Percentiles rank a stretch among this genome's conserved stretches.
These are phyloP conservation scores for Pseudozyma thailandica DNA, from an alignment of 1,284 basidiomycete genomes.

Conservation along the genomic window DNA sequence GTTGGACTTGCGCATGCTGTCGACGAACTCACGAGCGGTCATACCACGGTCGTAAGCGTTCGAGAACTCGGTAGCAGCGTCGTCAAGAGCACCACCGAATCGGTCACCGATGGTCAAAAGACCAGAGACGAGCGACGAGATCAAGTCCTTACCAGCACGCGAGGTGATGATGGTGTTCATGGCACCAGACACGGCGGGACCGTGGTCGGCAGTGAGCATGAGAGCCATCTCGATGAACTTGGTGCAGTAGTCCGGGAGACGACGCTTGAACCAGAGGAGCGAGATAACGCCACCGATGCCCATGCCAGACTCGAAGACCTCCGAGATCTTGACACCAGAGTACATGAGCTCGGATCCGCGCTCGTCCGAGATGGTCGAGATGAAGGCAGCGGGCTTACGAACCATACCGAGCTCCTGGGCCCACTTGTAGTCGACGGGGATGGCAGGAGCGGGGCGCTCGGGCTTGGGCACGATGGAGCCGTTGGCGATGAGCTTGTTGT, in stretches of 20 bases:
- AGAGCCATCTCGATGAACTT: conserved; percentile 96
- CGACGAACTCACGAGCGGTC: conserved; percentile 96
- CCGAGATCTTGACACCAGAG: conserved; percentile 98
- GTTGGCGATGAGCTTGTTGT: conserved; percentile 80
- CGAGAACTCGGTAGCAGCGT: conserved; percentile 91
- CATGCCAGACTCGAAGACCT: conserved; percentile 75
- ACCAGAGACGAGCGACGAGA: conserved; percentile 95
- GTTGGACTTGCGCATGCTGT: conserved; percentile 93
- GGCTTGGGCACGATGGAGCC: conserved; percentile 79
- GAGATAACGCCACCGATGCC: conserved; percentile 96
- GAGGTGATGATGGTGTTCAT: conserved; percentile 99
- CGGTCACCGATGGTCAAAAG: conserved; percentile 96
- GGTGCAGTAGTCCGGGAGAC: conserved; percentile 70
- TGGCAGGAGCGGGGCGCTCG: conserved; percentile 90
- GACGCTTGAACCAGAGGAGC: conserved; percentile 97
- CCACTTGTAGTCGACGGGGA: conserved; percentile 99
- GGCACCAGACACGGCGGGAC: conserved; percentile 76
- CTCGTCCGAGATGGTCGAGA: conserved; percentile 99
- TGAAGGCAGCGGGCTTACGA: conserved; percentile 98
- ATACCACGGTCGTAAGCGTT: conserved; percentile 85
- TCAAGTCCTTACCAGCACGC: conserved; percentile 97
- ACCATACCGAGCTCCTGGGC: conserved; percentile 95
- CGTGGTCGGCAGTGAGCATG: conserved; percentile 98
- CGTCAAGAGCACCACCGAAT: conserved; percentile 99
- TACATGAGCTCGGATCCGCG: conserved; percentile 98